phyloP scores from a whole-genome alignment of 2,329 filamentous ascomycete species.

The Epichloe glyceriae region DNA sequence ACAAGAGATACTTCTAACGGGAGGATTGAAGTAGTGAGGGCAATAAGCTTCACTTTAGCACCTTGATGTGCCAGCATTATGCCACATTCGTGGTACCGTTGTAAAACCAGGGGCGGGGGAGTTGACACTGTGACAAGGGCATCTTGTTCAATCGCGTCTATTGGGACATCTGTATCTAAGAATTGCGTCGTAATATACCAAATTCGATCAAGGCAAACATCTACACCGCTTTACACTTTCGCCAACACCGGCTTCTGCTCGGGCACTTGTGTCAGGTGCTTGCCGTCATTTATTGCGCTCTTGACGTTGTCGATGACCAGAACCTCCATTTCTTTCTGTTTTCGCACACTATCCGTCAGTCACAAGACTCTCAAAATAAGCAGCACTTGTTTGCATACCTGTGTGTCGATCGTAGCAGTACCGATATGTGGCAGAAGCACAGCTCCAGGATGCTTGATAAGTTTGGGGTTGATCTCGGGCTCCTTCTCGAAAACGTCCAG shows the following conservation, averaged over 20 bases:
- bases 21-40: constrained; percentile 1
- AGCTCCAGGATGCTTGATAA: constrained; percentile 46
- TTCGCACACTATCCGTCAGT: too few relatives aligned
- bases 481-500: constrained; percentile 46
- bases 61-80: too few relatives aligned
- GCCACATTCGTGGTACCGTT: neutral
- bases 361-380: too few relatives aligned
- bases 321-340: constrained; percentile 14
- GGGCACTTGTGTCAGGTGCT: constrained; percentile 8
- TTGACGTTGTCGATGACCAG: constrained; percentile 18
- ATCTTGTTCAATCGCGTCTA: neutral
- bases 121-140: neutral
- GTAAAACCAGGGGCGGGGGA: neutral
- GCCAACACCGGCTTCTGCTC: constrained; percentile 4
- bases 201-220: neutral
- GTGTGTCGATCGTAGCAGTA: constrained; percentile 45
- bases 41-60: neutral
- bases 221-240: neutral
- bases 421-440: constrained; percentile 56
- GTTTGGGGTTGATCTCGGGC: constrained; percentile 46
- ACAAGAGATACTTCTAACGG: constrained; percentile 5
- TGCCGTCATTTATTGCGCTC: constrained; percentile 17
- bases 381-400: constrained; percentile 4
- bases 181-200: neutral
- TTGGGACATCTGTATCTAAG: neutral